Percentiles rank a stretch among this genome's conserved stretches.
phyloP scores from a whole-genome alignment of 306 rosid genomes.

The Erythrophleum fordii region DNA sequence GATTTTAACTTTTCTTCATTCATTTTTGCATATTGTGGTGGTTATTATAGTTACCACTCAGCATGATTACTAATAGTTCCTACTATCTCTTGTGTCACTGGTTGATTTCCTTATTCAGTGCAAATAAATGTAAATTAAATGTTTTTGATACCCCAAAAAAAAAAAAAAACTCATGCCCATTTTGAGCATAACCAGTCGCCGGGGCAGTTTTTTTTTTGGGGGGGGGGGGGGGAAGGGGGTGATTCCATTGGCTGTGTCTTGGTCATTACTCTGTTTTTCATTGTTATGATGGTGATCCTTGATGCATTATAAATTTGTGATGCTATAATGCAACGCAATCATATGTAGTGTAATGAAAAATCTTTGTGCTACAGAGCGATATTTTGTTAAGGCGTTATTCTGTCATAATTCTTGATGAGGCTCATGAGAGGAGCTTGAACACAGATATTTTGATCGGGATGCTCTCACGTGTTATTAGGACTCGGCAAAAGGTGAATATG shows the following conservation, averaged over 20 bases:
- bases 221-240: too few relatives aligned
- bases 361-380: slow-evolving; percentile 67
- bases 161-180: neutral
- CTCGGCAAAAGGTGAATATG: slow-evolving; percentile 66
- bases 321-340: slow-evolving; percentile 23
- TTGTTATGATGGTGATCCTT: neutral
- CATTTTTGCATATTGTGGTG: slow-evolving; percentile 16
- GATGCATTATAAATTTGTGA: neutral
- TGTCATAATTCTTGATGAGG: slow-evolving; percentile 87
- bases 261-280: neutral
- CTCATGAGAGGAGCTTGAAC: slow-evolving; percentile 98
- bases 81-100: neutral
- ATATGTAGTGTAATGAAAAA: slow-evolving; percentile 30
- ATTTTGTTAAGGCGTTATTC: slow-evolving; percentile 79
- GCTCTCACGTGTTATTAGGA: slow-evolving; percentile 75
- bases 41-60: neutral
- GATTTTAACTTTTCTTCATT: slow-evolving; percentile 11
- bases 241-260: neutral
- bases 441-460: slow-evolving; percentile 93
- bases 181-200: neutral
- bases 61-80: neutral
- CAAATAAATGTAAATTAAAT: neutral
- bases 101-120: neutral
- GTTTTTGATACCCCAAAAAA: neutral
- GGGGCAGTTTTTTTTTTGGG: neutral